These are phyloP conservation scores for Schoenoplectus tabernaemontani DNA, from an alignment of 202 grass and related monocot genomes.

Conservation along the genomic window DNA sequence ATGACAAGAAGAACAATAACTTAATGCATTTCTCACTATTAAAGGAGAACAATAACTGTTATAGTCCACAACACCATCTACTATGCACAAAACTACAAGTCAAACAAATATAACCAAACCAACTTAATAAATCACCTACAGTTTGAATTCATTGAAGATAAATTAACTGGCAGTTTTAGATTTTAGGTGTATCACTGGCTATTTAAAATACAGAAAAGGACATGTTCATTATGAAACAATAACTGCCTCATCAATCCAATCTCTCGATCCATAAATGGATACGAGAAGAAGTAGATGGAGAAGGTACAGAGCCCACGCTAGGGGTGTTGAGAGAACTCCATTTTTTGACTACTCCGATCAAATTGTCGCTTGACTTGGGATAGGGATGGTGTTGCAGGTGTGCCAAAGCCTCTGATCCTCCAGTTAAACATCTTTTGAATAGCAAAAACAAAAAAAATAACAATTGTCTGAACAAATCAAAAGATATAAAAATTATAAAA, in stretches of 20 bases:
- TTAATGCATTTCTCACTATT: too few relatives aligned
- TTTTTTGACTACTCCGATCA: too few relatives aligned
- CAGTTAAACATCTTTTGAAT: too few relatives aligned
- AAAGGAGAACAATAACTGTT: too few relatives aligned
- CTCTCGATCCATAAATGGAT: conserved; percentile 3
- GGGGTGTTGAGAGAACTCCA: too few relatives aligned
- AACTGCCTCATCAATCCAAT: background rate
- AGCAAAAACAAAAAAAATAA: too few relatives aligned
- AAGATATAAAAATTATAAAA: too few relatives aligned
- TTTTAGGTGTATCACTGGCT: background rate
- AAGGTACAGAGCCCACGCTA: conserved; percentile 6
- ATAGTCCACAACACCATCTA: conserved; percentile 23
- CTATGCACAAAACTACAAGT: conserved; percentile 53
- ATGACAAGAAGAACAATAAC: too few relatives aligned
- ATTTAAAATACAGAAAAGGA: background rate
- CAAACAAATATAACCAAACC: conserved; percentile 10
- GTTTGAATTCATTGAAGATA: background rate
- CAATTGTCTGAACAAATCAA: too few relatives aligned
- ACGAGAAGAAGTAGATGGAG: conserved; percentile 11
- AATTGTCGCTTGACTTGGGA: too few relatives aligned
- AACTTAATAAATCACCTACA: background rate
- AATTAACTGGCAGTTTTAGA: background rate
- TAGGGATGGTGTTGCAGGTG: too few relatives aligned
- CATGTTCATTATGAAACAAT: background rate
- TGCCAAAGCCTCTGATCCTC: too few relatives aligned